These are phyloP conservation scores for Actinomucor elegans DNA, from an alignment of 371 early-diverging fungal species.

Conservation along the genomic window DNA sequence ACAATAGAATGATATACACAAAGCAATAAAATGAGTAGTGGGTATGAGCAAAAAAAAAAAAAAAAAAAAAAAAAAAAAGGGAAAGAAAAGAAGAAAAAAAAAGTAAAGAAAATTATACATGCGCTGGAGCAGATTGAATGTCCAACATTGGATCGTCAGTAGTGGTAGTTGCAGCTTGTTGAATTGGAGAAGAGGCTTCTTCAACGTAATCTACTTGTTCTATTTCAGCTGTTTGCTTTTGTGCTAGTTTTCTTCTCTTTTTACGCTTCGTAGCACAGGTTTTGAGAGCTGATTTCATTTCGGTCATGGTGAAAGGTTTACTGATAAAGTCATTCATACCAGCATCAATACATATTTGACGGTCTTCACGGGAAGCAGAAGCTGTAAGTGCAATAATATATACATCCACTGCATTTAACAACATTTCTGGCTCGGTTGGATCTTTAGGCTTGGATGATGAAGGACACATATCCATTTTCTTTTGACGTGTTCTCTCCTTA, in stretches of 20 bases:
- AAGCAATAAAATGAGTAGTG: background rate
- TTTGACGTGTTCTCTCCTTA: conserved; percentile 21
- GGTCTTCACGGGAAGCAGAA: conserved; percentile 57
- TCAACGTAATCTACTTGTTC: conserved; percentile 10
- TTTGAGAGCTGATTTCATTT: conserved; percentile 51
- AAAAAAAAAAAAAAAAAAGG: background rate
- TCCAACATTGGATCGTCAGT: conserved; percentile 25
- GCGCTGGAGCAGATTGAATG: conserved; percentile 6
- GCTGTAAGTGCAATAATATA: conserved; percentile 66
- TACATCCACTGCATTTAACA: conserved; percentile 41
- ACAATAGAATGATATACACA: too few species aligned
- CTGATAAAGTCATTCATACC: conserved; percentile 67
- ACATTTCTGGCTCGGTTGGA: background rate
- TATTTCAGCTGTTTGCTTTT: conserved; percentile 23
- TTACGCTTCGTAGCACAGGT: conserved; percentile 26
- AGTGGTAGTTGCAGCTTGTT: background rate
- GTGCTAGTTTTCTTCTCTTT: conserved; percentile 28
- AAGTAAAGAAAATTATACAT: background rate
- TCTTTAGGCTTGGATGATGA: background rate
- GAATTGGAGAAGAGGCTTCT: too few species aligned
- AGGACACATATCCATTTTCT: background rate
- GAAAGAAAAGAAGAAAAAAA: background rate
- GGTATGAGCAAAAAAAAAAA: background rate
- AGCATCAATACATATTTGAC: conserved; percentile 61
- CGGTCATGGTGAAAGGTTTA: conserved; percentile 58